Percentiles rank a stretch among this genome's conserved stretches.
These are phyloP conservation scores for Septoria petroselini DNA, from an alignment of 2,329 filamentous ascomycete species.

Conservation along the genomic window DNA sequence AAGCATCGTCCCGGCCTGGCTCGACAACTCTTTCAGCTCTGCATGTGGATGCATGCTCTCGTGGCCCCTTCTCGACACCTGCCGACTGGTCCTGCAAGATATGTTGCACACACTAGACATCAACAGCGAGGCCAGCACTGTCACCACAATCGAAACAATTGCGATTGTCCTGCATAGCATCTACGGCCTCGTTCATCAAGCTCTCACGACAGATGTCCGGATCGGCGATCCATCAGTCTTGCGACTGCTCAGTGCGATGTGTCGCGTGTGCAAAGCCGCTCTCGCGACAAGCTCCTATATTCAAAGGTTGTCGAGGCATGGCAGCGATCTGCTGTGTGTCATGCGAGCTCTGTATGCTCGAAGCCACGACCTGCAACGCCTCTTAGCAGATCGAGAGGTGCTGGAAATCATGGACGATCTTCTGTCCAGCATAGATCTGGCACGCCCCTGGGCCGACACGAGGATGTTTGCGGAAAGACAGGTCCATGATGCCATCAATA, in stretches of 20 bases:
- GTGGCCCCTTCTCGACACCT: conserved; percentile 52
- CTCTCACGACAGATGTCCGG: conserved; percentile 1
- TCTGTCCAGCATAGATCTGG: background rate
- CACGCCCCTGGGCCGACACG: conserved; percentile 21
- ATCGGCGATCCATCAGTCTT: conserved; percentile 19
- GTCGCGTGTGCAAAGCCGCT: conserved; percentile 20
- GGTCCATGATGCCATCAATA: conserved; percentile 43
- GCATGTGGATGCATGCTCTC: conserved; percentile 52
- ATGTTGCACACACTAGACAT: conserved; percentile 49
- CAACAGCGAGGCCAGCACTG: conserved; percentile 41
- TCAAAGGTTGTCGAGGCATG: conserved; percentile 10
- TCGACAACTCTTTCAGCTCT: conserved; percentile 48
- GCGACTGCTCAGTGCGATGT: conserved; percentile 15
- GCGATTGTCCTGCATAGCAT: conserved; percentile 23
- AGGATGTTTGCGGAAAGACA: conserved; percentile 36
- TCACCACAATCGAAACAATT: conserved; percentile 18
- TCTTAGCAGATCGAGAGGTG: background rate
- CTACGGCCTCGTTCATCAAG: conserved; percentile 9
- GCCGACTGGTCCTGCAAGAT: conserved; percentile 43
- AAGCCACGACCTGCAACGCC: background rate
- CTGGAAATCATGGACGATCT: background rate
- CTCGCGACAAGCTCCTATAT: conserved; percentile 16
- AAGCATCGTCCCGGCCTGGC: conserved; percentile 57
- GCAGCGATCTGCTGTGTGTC: conserved; percentile 2
- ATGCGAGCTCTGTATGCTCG: conserved; percentile 12